Base-by-base conservation (phyloP, 2,329 filamentous ascomycete genomes). In the Elsinoe necatrix region DNA sequence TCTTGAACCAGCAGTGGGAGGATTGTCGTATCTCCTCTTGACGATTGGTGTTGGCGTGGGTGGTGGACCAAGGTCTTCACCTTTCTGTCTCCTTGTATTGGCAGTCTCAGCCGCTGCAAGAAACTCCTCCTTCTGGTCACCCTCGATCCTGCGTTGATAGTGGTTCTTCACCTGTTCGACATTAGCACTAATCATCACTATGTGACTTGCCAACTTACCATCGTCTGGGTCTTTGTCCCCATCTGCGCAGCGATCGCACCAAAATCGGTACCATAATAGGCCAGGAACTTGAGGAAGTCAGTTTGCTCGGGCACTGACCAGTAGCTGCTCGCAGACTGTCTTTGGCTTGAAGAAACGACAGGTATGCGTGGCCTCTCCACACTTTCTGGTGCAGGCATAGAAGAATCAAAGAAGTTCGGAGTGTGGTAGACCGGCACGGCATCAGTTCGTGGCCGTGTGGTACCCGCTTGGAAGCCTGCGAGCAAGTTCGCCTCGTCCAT, bases 281-380 rank as follows among this genome's bases (percentile, higher is more conserved):
- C 79, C 47, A 93, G 75, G 58, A 89, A 77, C 57, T 78, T 80
- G 34, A 85, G 83, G 69, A 93, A 93, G 65, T 91, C 87, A 47
- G 79, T 85, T 56, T 85, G 79, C 71, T 93, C 88, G 1, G 85
- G 86, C 20, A 92, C 87, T 64, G 87, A 92, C 88, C 88, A 93
- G 69, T 93, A 93, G 69, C 87, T 92, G 1, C 86, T 89, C 12
- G 69, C 65, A 41, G 64, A 63, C 25, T 65, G 62, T 45, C 58
- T 67, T 65, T 18, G 64, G 59, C 23, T 62, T 41, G 34, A 66
- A 18, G 57, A 9, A 21, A 54, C 54, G 1, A 52, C 29, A 25
- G 57, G 43, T 8, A 45, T 37, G 12, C 59, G 57, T 23, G 47
- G 54, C 18, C 52, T 54, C 21, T 60, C 59, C 25, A 43, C 25